phyloP scores from a whole-genome alignment of 176 grass and related monocot species.

The Musa troglodytarum region DNA sequence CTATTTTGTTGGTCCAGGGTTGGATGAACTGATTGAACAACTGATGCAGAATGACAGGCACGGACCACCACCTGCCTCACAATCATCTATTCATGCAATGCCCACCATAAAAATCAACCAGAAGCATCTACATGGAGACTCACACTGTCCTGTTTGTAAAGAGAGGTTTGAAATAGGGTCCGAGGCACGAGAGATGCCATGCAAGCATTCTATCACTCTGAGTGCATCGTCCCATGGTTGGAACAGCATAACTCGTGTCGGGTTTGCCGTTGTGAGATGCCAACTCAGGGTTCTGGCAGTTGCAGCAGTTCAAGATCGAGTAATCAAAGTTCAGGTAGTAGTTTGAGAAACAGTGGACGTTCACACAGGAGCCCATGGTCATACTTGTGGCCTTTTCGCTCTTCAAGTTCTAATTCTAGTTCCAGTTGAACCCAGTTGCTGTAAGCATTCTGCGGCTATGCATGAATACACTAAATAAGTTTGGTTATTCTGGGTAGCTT shows the following conservation, averaged over 20 bases:
- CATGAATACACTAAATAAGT: constrained; percentile 39
- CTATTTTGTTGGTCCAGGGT: constrained; percentile 11
- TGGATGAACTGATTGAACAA: constrained; percentile 11
- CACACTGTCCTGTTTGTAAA: constrained; percentile 67
- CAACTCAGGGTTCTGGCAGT: constrained; percentile 18
- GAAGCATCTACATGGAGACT: constrained; percentile 50
- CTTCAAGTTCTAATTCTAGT: constrained; percentile 23
- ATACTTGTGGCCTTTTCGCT: constrained; percentile 50
- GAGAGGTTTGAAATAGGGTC: constrained; percentile 64
- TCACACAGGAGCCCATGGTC: constrained; percentile 36
- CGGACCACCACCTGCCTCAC: constrained; percentile 45
- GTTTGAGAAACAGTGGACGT: background rate
- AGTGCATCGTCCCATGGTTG: constrained; percentile 88
- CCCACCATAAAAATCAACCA: constrained; percentile 57
- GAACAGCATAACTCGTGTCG: constrained; percentile 89
- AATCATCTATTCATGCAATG: constrained; percentile 62
- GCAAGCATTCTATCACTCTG: constrained; percentile 84
- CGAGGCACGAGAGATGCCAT: constrained; percentile 78
- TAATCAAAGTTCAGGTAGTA: background rate
- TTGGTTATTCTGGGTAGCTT: constrained; percentile 39
- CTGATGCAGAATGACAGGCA: constrained; percentile 22
- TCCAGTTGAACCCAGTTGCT: constrained; percentile 1
- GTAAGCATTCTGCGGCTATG: constrained; percentile 29
- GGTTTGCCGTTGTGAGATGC: constrained; percentile 67
- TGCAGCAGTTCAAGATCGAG: constrained; percentile 4